Conservation (phyloP, 352 stramenopile genomes). For the Phytophthora pini region DNA sequence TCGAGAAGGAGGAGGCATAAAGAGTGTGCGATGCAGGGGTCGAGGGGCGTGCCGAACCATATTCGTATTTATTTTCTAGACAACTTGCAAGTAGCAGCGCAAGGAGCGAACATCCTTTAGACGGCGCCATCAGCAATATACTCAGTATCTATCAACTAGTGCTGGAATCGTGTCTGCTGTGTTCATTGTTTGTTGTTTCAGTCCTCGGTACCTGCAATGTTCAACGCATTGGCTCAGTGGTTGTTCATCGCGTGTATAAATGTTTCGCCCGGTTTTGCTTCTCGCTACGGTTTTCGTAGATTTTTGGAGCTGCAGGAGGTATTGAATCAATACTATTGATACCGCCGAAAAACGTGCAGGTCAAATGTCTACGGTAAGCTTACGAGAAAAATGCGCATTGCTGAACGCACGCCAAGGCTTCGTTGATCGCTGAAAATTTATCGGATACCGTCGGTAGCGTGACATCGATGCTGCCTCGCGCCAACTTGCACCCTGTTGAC, state of each 20-base stretch:
- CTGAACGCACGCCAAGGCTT: background rate
- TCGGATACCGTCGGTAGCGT: conserved; percentile 10
- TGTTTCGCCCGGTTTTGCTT: too few species aligned
- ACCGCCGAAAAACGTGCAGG: too few species aligned
- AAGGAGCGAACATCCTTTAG: background rate
- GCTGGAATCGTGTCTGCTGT: background rate
- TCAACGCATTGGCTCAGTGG: too few species aligned
- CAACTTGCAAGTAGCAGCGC: conserved; percentile 5
- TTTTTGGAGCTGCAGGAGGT: too few species aligned
- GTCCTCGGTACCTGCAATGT: too few species aligned
- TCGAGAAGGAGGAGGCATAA: conserved; percentile 29
- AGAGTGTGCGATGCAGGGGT: background rate
- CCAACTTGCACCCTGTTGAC: background rate
- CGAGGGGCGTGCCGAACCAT: background rate
- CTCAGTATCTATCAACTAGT: background rate
- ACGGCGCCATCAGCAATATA: background rate
- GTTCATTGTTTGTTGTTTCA: too few species aligned
- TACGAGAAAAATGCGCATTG: too few species aligned
- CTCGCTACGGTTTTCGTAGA: too few species aligned
- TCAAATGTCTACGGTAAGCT: too few species aligned
- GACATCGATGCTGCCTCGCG: conserved; percentile 1
- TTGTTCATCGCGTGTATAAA: too few species aligned
- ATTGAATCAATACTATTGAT: too few species aligned
- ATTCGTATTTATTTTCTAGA: conserved; percentile 24
- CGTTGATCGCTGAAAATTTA: background rate